phyloP scores from a whole-genome alignment of 2,329 filamentous ascomycete genomes.

The Penicillium sp. region DNA sequence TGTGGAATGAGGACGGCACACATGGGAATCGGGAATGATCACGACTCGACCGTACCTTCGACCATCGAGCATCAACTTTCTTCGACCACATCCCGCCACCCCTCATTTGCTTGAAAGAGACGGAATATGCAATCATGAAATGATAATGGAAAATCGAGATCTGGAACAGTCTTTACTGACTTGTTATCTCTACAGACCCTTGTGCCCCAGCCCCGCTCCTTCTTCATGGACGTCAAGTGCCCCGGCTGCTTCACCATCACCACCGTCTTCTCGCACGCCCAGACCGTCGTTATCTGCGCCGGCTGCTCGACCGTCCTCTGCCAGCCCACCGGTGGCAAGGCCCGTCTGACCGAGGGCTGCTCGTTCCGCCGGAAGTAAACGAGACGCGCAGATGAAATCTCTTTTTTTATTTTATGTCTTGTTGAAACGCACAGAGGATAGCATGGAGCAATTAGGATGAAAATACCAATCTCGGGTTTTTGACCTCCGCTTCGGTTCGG shows the following conservation, averaged over 20 bases:
- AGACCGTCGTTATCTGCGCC: conserved; percentile 99
- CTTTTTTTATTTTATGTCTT: conserved; percentile 37
- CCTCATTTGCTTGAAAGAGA: conserved; percentile 6
- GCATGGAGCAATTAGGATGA: conserved; percentile 40
- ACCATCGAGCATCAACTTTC: not conserved
- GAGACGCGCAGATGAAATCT: conserved; percentile 40
- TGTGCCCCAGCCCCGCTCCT: conserved; percentile 94
- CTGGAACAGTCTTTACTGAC: conserved; percentile 3
- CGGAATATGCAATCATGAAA: not conserved
- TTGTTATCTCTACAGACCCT: conserved; percentile 68
- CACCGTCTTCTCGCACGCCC: conserved; percentile 99
- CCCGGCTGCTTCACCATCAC: conserved; percentile 99
- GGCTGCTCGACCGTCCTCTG: conserved; percentile 99
- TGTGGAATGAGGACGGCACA: conserved; percentile 7
- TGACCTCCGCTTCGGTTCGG: conserved; percentile 33
- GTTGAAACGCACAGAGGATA: conserved; percentile 39
- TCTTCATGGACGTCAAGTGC: conserved; percentile 99
- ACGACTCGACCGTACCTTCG: not conserved
- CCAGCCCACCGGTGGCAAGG: conserved; percentile 99
- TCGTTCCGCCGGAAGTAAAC: conserved; percentile 99
- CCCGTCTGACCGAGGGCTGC: conserved; percentile 98
- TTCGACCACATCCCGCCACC: not conserved
- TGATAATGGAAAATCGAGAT: not conserved
- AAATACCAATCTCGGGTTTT: conserved; percentile 38
- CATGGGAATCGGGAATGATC: not conserved